Evolutionary conservation across 345 rosid species (phyloP).

Genomic region (Kandelia obovata): DNA sequence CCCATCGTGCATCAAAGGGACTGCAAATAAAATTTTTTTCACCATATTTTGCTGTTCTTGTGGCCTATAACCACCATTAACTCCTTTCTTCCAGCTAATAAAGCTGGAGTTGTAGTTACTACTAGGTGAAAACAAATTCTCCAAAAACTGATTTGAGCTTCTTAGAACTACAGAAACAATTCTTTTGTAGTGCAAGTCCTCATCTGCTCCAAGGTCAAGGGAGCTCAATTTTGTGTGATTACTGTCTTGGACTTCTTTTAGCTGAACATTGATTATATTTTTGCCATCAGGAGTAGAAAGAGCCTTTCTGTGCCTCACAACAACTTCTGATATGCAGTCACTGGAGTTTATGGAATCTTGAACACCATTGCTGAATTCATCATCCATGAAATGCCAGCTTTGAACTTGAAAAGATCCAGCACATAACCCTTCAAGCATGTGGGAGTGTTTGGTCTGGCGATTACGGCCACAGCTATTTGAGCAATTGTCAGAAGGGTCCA

Average conservation of each 20-base stretch:
- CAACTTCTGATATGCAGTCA: conserved; percentile 35
- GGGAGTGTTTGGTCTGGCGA: conserved; percentile 44
- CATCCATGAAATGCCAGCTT: conserved; percentile 45
- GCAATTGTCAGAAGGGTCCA: conserved; percentile 45
- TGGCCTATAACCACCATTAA: conserved; percentile 19
- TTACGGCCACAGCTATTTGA: conserved; percentile 46
- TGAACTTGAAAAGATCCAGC: conserved; percentile 46
- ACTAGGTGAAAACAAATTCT: conserved; percentile 21
- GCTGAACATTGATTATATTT: conserved; percentile 18
- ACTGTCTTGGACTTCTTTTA: conserved; percentile 40
- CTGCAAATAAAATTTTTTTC: conserved; percentile 50
- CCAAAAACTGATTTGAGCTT: conserved; percentile 30
- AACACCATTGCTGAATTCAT: conserved; percentile 31
- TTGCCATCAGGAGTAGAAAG: conserved; percentile 17
- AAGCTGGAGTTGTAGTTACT: conserved; percentile 52
- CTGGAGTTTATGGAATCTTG: conserved; percentile 33
- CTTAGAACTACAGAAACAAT: conserved; percentile 47
- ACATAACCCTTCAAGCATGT: conserved; percentile 36
- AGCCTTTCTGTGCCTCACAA: conserved; percentile 22
- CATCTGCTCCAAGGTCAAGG: conserved; percentile 42
- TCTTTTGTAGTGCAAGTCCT: conserved; percentile 52
- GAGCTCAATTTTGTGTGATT: conserved; percentile 42
- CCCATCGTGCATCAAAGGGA: conserved; percentile 58
- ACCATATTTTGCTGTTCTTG: conserved; percentile 46
- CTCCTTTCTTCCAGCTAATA: conserved; percentile 53